phyloP scores from a whole-genome alignment of 768 basidiomycete species.

The Russula foetens region DNA sequence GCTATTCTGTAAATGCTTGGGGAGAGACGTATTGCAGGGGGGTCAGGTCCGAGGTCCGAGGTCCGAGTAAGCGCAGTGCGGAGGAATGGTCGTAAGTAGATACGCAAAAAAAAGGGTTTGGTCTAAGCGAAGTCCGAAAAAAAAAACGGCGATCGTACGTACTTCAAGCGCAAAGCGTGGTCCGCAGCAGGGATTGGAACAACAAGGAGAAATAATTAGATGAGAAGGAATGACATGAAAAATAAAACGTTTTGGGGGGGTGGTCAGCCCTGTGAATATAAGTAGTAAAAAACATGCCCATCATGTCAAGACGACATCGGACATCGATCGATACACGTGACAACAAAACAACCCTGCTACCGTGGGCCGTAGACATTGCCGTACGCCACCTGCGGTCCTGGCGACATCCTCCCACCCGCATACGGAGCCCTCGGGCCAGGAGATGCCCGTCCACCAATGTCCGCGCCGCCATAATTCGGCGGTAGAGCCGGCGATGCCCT shows the following conservation, averaged over 20 bases:
- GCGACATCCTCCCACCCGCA: conserved; percentile 33
- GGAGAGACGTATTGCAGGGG: not conserved
- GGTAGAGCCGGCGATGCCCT: conserved; percentile 6
- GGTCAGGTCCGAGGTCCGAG: not conserved
- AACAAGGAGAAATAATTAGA: not conserved
- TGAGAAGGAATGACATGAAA: not conserved
- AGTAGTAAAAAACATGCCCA: not conserved
- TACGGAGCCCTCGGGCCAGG: not conserved
- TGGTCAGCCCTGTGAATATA: not conserved
- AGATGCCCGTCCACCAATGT: conserved; percentile 10
- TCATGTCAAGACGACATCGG: not conserved
- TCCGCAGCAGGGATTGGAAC: not conserved
- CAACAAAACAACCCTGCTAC: conserved; percentile 7
- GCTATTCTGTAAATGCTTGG: not conserved
- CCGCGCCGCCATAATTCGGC: not conserved
- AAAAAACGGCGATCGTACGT: not conserved
- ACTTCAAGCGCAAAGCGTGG: conserved; percentile 1
- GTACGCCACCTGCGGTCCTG: conserved; percentile 41
- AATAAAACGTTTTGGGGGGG: not conserved
- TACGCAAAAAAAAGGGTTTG: not conserved
- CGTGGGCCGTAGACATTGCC: conserved; percentile 21
- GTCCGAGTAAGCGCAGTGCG: not conserved
- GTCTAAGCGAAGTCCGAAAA: not conserved
- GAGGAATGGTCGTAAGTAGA: not conserved
- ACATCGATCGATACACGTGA: not conserved